Base-by-base conservation (phyloP, 2,329 filamentous ascomycete species). In the Microsporum audouinii region DNA sequence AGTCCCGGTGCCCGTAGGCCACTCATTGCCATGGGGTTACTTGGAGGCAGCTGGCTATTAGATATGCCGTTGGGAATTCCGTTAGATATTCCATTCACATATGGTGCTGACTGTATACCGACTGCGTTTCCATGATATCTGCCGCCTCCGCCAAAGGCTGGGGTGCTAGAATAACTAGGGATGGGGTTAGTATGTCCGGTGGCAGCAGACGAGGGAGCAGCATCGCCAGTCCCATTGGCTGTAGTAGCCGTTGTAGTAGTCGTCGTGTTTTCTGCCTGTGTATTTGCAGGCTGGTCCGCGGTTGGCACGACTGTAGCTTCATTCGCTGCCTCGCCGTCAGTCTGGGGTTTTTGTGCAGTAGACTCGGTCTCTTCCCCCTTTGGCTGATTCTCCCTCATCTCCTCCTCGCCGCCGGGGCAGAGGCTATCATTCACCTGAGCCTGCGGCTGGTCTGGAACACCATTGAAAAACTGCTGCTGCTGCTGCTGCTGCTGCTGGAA, bases 1-100 rank as follows among this genome's bases (percentile, higher is more conserved):
- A 89, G 75, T 2, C 79, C 79, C 7, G 39, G 2, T 23, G 39
- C 39, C 58, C 74, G 73, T 47, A 39, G 12, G 57, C 61, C 58
- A 14, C 8, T 27, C 31, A 59, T 33, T 23, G 31, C 29, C 14
- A 31, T 59, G 10, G 57, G 41, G 27, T 5, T 47, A 29, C n/a
- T 43, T 17, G 39, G 29, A 23, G 41, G n/a, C n/a, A 59, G n/a
- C 6, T 38, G 38, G 57, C 27, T 23, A 31, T 17, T 51, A 12
- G 23, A 23, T 51, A 51, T 7, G 3, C 39, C 39, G 17, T 59
- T 31, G 27, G 57, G 23, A 10, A 49, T 47, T 5, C 39, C 39
- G 17, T 59, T 31, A 31, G 57, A 8, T 14, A 49, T 47, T 23
- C 39, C 39, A 41, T 45, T 59, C 17, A 17, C n/a, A 53, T 53